These are phyloP conservation scores for Rhypophila decipiens DNA, from an alignment of 495 filamentous ascomycete genomes.

Conservation along the genomic window DNA sequence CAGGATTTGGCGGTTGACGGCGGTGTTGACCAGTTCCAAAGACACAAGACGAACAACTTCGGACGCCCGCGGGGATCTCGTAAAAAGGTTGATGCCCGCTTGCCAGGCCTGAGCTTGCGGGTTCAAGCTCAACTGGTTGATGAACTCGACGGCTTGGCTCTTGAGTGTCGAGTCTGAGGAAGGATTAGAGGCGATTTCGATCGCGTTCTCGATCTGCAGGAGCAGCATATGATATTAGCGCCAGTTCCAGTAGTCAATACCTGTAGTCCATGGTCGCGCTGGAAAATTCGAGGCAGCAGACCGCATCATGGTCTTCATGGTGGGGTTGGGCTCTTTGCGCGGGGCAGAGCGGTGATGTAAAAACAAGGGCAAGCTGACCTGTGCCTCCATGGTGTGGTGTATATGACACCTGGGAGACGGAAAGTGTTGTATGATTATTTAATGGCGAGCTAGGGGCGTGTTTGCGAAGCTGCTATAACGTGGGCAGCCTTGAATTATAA, in stretches of 20 bases:
- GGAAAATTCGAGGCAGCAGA: neutral
- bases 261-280: neutral
- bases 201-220: conserved; percentile 80
- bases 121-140: conserved; percentile 73
- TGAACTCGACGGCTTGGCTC: conserved; percentile 78
- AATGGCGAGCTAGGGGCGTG: neutral
- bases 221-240: conserved; percentile 9
- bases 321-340: conserved; percentile 10
- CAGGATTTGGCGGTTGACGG: conserved; percentile 66
- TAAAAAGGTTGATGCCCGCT: conserved; percentile 78
- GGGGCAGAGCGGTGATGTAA: conserved; percentile 7
- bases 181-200: conserved; percentile 82
- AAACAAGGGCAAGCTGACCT: conserved; percentile 15
- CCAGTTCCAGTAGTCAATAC: neutral
- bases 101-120: conserved; percentile 81
- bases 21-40: conserved; percentile 87
- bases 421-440: neutral
- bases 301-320: neutral
- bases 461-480: conserved; percentile 25
- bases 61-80: conserved; percentile 65
- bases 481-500: conserved; percentile 17
- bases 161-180: conserved; percentile 67
- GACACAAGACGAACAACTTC: conserved; percentile 83
- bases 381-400: conserved; percentile 26
- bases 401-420: neutral